These are phyloP conservation scores for Aphanoascus verrucosus DNA, from an alignment of 2,329 filamentous ascomycete species.

Conservation along the genomic window DNA sequence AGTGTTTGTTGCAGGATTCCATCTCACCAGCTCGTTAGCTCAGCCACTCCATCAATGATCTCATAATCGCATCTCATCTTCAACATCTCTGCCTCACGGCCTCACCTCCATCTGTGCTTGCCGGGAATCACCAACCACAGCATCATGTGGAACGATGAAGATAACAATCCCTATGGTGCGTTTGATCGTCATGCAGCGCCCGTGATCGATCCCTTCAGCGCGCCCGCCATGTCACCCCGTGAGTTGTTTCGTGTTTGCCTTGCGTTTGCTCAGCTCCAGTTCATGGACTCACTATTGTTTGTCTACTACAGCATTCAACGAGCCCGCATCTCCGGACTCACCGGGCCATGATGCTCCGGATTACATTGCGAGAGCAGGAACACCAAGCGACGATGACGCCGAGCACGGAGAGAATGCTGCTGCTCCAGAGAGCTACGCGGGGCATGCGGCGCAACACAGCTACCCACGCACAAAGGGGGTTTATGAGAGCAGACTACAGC, in stretches of 20 bases:
- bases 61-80: neutral
- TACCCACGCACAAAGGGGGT: slow-evolving; percentile 61
- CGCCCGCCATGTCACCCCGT: slow-evolving; percentile 41
- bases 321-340: slow-evolving; percentile 57
- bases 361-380: slow-evolving; percentile 40
- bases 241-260: slow-evolving; percentile 15
- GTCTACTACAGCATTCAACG: slow-evolving; percentile 40
- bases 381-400: slow-evolving; percentile 38
- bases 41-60: slow-evolving; percentile 5
- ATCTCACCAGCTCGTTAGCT: neutral
- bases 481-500: slow-evolving; percentile 91
- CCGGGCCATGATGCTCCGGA: slow-evolving; percentile 56
- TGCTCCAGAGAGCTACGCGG: slow-evolving; percentile 29
- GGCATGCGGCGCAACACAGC: slow-evolving; percentile 41
- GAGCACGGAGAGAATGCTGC: slow-evolving; percentile 7
- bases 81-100: no score
- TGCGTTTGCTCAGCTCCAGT: neutral
- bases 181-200: slow-evolving; percentile 80
- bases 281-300: neutral
- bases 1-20: neutral
- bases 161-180: slow-evolving; percentile 95
- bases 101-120: neutral
- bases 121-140: neutral
- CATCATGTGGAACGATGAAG: slow-evolving; percentile 97
- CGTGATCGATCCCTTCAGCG: slow-evolving; percentile 57